Evolutionary conservation across 495 filamentous ascomycete species (phyloP).

Genomic region (Penicillium subrubescens): DNA sequence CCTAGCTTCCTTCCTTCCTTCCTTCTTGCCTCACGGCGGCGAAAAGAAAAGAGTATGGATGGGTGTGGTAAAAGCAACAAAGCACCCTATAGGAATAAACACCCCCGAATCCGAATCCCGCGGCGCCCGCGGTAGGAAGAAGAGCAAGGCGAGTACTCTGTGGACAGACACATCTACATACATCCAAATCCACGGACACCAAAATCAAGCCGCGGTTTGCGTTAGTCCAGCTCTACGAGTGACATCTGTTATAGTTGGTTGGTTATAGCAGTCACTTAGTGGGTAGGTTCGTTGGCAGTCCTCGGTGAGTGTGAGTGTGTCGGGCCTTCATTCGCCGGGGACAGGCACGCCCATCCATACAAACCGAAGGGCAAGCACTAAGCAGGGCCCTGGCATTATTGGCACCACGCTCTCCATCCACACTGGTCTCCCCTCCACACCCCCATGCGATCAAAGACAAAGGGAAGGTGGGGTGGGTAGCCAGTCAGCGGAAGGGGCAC

Average conservation of each 20-base stretch:
- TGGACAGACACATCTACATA: not conserved
- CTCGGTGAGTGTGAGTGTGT: slow-evolving; percentile 6
- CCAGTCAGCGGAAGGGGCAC: slow-evolving; percentile 4
- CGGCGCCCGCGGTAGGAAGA: not conserved
- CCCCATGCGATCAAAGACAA: not conserved
- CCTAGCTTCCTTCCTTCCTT: not conserved
- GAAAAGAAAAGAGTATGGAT: not conserved
- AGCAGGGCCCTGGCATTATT: not conserved
- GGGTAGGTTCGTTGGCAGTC: not conserved
- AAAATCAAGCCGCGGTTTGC: not conserved
- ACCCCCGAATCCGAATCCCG: not conserved
- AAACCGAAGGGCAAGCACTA: not conserved
- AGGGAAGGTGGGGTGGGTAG: not conserved
- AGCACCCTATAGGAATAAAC: not conserved
- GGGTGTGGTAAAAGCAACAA: not conserved
- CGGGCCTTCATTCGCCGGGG: slow-evolving; percentile 5
- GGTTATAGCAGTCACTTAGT: not conserved
- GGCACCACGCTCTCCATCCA: not conserved
- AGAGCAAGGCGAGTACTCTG: not conserved
- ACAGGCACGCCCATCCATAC: no score
- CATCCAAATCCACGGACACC: not conserved
- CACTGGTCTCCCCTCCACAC: not conserved
- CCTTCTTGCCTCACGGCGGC: not conserved
- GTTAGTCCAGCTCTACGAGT: not conserved
- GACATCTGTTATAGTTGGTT: not conserved